Base-by-base conservation (phyloP, 176 grass and related monocot species). In the Olyra latifolia region DNA sequence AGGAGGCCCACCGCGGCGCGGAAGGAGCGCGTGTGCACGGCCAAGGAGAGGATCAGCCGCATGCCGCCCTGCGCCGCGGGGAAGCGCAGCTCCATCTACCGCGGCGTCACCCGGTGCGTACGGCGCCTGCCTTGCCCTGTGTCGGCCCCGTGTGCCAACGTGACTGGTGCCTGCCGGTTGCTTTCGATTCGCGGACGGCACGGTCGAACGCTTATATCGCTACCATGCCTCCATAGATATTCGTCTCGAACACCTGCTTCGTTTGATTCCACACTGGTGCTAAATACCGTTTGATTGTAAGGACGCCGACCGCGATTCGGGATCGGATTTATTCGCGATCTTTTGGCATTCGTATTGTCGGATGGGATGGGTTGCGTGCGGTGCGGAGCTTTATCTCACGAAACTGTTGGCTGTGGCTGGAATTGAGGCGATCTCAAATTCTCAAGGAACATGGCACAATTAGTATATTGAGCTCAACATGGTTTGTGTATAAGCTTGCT, bases 11-110 rank as follows among this genome's bases (percentile, higher is more conserved):
- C 56, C 20, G 78, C 84, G 7, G 72, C 16, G 80, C 81, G 93
- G 47, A 99, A 99, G 90, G 97, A 99, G 76, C 85, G 96, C 54
- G 88, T 88, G 28, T 99, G 97, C 74, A 99, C 93, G 49, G 97
- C 97, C 72, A 99, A 99, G 93, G 97, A 99, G 67, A 86, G 97
- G 78, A 99, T 99, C 90, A 99, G 97, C 84, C 97, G 97, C 69
- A 99, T 99, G 93, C 87, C 93, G 24, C 97, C 97, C 35, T 96
- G 97, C 63, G 93, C 89, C 72, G 97, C 97, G 10, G 97, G 97
- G 60, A 99, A 99, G 82, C 88, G 97, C 66, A 99, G 93, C 88
- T 99, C 97, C 78, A 99, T 99, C 93, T 99, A 99, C 78, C 83
- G 97, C 56, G 97, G 93, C 22, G 97, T 99, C 75, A 99, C 97